phyloP scores from a whole-genome alignment of 257 asterid species.

The Solanum arcanum region DNA sequence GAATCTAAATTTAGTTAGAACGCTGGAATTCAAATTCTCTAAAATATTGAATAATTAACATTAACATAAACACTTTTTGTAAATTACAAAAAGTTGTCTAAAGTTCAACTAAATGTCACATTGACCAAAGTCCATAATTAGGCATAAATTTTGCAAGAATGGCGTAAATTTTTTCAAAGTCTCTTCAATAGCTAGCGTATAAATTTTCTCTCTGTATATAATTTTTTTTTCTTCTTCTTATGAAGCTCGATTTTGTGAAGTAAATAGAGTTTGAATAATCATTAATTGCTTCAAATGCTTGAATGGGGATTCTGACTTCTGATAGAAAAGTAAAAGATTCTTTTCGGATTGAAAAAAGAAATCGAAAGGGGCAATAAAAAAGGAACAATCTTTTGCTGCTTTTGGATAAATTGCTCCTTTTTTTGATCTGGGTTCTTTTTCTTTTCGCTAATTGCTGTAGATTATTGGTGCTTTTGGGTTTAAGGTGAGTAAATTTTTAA shows the following conservation, averaged over 20 bases:
- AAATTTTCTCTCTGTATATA: not conserved
- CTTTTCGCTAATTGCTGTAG: constrained; percentile 16
- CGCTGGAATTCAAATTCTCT: not conserved
- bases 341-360: not conserved
- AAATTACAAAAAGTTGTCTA: not conserved
- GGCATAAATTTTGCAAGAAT: not conserved
- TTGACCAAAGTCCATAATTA: not conserved
- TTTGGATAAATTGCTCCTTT: constrained; percentile 10
- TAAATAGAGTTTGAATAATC: not conserved
- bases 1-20: too few species aligned
- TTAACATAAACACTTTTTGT: not conserved
- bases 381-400: not conserved
- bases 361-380: not conserved
- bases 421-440: constrained; percentile 29
- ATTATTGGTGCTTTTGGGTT: constrained; percentile 13
- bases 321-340: constrained; percentile 9
- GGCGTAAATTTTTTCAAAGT: not conserved
- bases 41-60: not conserved
- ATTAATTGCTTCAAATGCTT: not conserved
- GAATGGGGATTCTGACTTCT: not conserved
- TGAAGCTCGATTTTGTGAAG: not conserved
- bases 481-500: constrained; percentile 28
- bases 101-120: not conserved
- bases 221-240: not conserved
- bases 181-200: not conserved